Percentiles rank a stretch among this genome's conserved stretches.
These are phyloP conservation scores for Daedaleopsis sinensis DNA, from an alignment of 768 basidiomycete genomes.

Conservation along the genomic window DNA sequence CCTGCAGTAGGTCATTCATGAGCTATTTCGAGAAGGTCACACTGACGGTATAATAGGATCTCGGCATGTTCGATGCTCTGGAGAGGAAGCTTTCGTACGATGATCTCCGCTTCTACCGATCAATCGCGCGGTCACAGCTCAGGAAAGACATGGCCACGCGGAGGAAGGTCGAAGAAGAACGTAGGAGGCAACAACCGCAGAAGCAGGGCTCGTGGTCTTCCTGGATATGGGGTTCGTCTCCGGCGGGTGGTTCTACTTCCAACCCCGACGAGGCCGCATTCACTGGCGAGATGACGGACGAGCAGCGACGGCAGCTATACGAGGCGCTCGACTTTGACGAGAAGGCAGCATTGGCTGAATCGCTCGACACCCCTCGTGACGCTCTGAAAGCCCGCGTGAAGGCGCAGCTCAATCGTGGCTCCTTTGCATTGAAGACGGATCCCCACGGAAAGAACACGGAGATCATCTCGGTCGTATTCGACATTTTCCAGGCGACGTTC, in stretches of 20 bases:
- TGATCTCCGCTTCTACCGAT: slow-evolving; percentile 96
- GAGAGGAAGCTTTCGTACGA: slow-evolving; percentile 89
- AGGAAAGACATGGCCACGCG: slow-evolving; percentile 80
- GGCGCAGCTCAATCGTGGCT: slow-evolving; percentile 84
- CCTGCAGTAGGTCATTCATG: slow-evolving; percentile 52
- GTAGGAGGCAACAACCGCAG: slow-evolving; percentile 55
- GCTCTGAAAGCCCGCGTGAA: slow-evolving; percentile 76
- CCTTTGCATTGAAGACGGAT: slow-evolving; percentile 79
- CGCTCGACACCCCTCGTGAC: slow-evolving; percentile 75
- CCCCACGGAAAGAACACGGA: slow-evolving; percentile 67
- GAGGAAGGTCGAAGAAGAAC: slow-evolving; percentile 69
- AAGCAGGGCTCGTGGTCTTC: slow-evolving; percentile 58
- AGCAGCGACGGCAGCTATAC: slow-evolving; percentile 89
- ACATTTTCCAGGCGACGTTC: slow-evolving; percentile 81
- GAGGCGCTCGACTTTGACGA: slow-evolving; percentile 93
- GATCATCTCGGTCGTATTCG: slow-evolving; percentile 85
- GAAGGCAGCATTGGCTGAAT: slow-evolving; percentile 68
- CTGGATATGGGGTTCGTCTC: slow-evolving; percentile 86
- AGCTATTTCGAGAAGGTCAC: background rate
- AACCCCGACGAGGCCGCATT: slow-evolving; percentile 58
- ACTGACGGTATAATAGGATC: slow-evolving; percentile 44
- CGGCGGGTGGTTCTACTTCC: slow-evolving; percentile 32
- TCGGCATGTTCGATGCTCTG: slow-evolving; percentile 55
- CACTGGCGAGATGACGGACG: slow-evolving; percentile 77
- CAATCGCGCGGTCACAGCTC: slow-evolving; percentile 86